phyloP scores from a whole-genome alignment of 2,329 filamentous ascomycete species.

The Setomelanomma holmii region DNA sequence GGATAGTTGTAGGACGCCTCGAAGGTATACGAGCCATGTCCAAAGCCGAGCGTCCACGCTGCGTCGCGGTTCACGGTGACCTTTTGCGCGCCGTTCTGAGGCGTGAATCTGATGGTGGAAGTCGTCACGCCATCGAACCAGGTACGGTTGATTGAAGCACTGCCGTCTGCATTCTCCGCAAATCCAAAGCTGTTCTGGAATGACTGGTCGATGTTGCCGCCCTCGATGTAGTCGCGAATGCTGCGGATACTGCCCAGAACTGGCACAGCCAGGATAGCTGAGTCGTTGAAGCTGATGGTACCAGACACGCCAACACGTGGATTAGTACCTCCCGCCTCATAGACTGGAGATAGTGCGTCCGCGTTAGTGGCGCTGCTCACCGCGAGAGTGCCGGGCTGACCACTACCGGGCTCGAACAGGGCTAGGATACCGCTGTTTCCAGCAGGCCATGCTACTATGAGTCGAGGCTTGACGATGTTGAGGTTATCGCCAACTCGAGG shows the following conservation, averaged over 20 bases:
- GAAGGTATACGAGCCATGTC: slow-evolving; percentile 64
- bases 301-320: slow-evolving; percentile 63
- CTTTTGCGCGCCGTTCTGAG: slow-evolving; percentile 27
- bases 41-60: slow-evolving; percentile 57
- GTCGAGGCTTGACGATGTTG: slow-evolving; percentile 62
- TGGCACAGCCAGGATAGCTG: slow-evolving; percentile 61
- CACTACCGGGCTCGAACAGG: slow-evolving; percentile 64
- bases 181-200: slow-evolving; percentile 64
- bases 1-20: slow-evolving; percentile 68
- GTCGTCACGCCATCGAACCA: slow-evolving; percentile 71
- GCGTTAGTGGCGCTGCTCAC: slow-evolving; percentile 56
- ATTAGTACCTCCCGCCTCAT: slow-evolving; percentile 42
- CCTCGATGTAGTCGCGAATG: slow-evolving; percentile 69
- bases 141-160: slow-evolving; percentile 58
- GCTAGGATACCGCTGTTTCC: slow-evolving; percentile 68
- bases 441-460: slow-evolving; percentile 68
- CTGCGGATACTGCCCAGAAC: slow-evolving; percentile 69
- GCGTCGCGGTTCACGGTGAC: slow-evolving; percentile 13
- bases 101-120: slow-evolving; percentile 58
- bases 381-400: slow-evolving; percentile 61
- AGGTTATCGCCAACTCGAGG: slow-evolving; percentile 62
- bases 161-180: slow-evolving; percentile 49
- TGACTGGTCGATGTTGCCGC: slow-evolving; percentile 58
- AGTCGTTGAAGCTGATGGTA: slow-evolving; percentile 63
- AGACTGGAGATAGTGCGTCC: slow-evolving; percentile 59